Percentiles rank a stretch among this genome's conserved stretches.
phyloP scores from a whole-genome alignment of 192 early-diverging fungal species.

The Obelidium mucronatum region DNA sequence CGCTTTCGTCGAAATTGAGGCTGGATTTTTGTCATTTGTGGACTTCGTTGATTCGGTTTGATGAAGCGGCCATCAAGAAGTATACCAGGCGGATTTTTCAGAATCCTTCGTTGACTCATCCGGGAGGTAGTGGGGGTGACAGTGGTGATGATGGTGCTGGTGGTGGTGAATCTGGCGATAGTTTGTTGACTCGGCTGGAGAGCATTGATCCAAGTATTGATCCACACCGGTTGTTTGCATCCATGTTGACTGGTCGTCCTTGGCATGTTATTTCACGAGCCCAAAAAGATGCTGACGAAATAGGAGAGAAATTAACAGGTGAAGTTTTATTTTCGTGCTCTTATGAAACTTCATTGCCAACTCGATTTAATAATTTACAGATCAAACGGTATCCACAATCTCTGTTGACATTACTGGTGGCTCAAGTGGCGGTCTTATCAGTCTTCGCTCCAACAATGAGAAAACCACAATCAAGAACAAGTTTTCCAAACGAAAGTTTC shows the following conservation, averaged over 20 bases:
- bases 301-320: slow-evolving; percentile 5
- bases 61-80: slow-evolving; percentile 73
- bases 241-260: slow-evolving; percentile 85
- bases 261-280: slow-evolving; percentile 71
- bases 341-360: too few relatives aligned
- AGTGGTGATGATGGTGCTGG: too few relatives aligned
- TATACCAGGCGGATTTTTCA: slow-evolving; percentile 68
- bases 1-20: slow-evolving; percentile 71
- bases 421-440: slow-evolving; percentile 40
- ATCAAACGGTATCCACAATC: not conserved
- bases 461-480: slow-evolving; percentile 60
- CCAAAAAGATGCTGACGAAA: slow-evolving; percentile 27
- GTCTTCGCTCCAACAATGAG: slow-evolving; percentile 54
- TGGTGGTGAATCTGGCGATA: too few relatives aligned
- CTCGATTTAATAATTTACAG: too few relatives aligned
- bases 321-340: too few relatives aligned
- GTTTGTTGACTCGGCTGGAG: not conserved
- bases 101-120: not conserved
- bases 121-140: not conserved
- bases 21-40: slow-evolving; percentile 91
- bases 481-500: slow-evolving; percentile 60
- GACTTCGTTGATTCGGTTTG: slow-evolving; percentile 80
- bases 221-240: slow-evolving; percentile 84
- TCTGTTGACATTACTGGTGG: not conserved
- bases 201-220: slow-evolving; percentile 56